These are phyloP conservation scores for Lumnitzera littorea DNA, from an alignment of 345 rosid species.

Conservation along the genomic window DNA sequence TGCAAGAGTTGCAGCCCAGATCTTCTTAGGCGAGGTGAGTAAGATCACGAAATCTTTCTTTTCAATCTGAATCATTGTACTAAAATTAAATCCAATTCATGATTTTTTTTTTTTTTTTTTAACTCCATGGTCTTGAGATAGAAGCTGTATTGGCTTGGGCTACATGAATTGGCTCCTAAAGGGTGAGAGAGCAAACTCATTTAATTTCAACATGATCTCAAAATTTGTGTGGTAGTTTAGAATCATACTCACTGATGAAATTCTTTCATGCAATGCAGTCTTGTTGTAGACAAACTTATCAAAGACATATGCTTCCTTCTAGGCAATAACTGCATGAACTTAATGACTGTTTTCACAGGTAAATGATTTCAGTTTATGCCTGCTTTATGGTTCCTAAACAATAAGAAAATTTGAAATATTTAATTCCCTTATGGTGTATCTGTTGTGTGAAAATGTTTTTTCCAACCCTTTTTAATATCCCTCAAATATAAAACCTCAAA, in stretches of 20 bases:
- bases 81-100: not conserved
- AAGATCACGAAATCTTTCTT: not conserved
- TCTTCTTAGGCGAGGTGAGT: conserved; percentile 27
- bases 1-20: conserved; percentile 17
- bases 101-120: not conserved
- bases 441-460: no score
- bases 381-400: not conserved
- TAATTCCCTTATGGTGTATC: no score
- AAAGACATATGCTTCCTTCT: conserved; percentile 14
- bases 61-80: not conserved
- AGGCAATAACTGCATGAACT: conserved; percentile 18
- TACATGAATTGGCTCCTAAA: conserved; percentile 26
- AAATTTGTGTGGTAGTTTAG: not conserved
- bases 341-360: conserved; percentile 26
- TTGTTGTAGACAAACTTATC: conserved; percentile 16
- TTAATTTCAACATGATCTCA: not conserved
- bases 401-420: no score
- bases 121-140: conserved; percentile 1
- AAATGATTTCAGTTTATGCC: not conserved
- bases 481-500: no score
- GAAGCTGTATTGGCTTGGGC: conserved; percentile 33
- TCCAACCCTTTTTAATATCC: no score
- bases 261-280: conserved; percentile 10
- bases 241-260: not conserved
- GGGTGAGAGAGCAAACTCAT: conserved; percentile 23